Percentiles rank a stretch among this genome's conserved stretches.
phyloP scores from a whole-genome alignment of 1,139 yeast genomes.

The Yamadazyma mexicana region DNA sequence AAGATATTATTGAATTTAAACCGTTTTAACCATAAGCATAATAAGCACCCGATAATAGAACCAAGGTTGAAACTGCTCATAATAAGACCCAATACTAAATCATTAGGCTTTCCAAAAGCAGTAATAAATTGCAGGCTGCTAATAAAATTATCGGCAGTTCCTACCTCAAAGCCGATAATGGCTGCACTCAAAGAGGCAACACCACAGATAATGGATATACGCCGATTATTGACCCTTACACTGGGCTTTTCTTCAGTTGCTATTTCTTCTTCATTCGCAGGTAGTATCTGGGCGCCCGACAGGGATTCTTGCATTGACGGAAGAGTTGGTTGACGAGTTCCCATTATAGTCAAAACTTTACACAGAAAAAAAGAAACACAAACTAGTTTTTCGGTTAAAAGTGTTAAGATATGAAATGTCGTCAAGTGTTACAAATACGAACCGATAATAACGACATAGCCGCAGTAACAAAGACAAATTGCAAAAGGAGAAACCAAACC shows the following conservation, averaged over 20 bases:
- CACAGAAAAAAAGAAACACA: neutral
- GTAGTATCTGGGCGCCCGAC: neutral
- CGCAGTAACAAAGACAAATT: neutral
- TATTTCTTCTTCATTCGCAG: neutral
- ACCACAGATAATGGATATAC: conserved; percentile 5
- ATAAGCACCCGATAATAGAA: conserved; percentile 26
- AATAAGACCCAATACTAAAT: conserved; percentile 20
- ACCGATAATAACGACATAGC: conserved; percentile 1
- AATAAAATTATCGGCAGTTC: conserved; percentile 28
- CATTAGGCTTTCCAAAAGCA: conserved; percentile 6
- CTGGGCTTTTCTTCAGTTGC: neutral
- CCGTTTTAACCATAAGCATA: conserved; percentile 8
- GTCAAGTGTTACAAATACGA: conserved; percentile 1
- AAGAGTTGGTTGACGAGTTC: neutral
- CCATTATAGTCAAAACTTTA: neutral
- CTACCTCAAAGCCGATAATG: conserved; percentile 38
- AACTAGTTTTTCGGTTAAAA: neutral
- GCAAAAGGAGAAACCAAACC: neutral
- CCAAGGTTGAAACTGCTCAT: conserved; percentile 32
- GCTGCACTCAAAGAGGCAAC: conserved; percentile 20
- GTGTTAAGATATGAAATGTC: neutral
- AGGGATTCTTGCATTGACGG: neutral
- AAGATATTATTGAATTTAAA: conserved; percentile 7
- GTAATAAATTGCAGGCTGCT: conserved; percentile 13
- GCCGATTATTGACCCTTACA: conserved; percentile 1